These are phyloP conservation scores for Volutella citrinella DNA, from an alignment of 2,329 filamentous ascomycete genomes.

Conservation along the genomic window DNA sequence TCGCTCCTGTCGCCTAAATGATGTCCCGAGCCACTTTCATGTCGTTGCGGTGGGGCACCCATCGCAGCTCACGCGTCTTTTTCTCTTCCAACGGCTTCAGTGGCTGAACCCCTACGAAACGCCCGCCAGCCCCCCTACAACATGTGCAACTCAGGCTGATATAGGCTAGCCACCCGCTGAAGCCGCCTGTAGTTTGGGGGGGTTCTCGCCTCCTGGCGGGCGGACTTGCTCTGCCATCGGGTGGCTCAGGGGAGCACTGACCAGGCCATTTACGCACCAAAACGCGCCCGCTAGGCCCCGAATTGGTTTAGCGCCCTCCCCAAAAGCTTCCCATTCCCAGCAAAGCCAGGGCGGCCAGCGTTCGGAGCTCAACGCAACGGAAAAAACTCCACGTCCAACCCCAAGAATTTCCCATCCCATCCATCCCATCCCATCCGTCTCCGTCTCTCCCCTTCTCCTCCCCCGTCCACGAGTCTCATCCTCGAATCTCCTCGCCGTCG, in stretches of 20 bases:
- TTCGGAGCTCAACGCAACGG: slow-evolving; percentile 39
- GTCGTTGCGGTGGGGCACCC: not conserved
- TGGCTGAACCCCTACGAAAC: not conserved
- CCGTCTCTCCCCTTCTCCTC: slow-evolving; percentile 21
- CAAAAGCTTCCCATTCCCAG: slow-evolving; percentile 28
- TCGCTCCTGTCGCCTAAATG: not conserved
- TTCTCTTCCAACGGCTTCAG: not conserved
- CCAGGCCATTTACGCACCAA: no score
- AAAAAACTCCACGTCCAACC: slow-evolving; percentile 39
- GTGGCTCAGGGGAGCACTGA: not conserved
- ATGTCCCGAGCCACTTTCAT: not conserved
- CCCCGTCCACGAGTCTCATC: slow-evolving; percentile 10
- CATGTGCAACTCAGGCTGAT: no score
- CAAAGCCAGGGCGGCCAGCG: slow-evolving; percentile 29
- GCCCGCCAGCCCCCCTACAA: no score
- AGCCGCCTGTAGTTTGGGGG: no score
- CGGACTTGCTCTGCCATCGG: no score
- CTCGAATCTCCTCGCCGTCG: slow-evolving; percentile 8
- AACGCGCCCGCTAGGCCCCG: slow-evolving; percentile 10
- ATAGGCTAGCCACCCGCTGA: no score
- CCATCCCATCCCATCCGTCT: slow-evolving; percentile 24
- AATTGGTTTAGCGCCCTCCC: slow-evolving; percentile 24
- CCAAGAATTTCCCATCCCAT: slow-evolving; percentile 37
- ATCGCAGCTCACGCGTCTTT: no score
- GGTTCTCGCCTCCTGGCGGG: no score